Base-by-base conservation (phyloP, 768 basidiomycete genomes). In the Boletus barrowsii region DNA sequence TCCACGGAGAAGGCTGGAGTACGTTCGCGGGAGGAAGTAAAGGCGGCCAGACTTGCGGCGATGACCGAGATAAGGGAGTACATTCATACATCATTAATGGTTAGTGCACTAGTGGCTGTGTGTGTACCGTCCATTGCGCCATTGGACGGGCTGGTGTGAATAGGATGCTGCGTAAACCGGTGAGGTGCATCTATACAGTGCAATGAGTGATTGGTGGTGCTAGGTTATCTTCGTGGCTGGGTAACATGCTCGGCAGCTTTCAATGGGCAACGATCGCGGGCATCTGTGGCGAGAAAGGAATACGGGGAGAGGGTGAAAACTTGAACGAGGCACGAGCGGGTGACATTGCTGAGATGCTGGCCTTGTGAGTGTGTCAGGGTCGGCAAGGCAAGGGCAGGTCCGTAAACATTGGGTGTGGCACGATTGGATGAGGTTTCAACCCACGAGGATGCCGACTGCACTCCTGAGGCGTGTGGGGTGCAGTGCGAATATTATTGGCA, bases 1-100 rank as follows among this genome's bases (percentile, higher is more conserved):
- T 35, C 22, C 37, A 60, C 4, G 22, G 17, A 42, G 18, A 56
- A 39, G 5, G 36, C 10, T 35, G 20, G 47, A 18, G 47, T 48
- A 61, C 42, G 10, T n/a, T 65, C 64, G 64, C 64, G 64, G 65
- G 64, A 64, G 26, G 58, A 35, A 17, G 20, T 6, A 13, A 35
- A 17, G 11, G 40, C 30, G 14, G n/a, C 10, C 7, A 14, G 37
- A 44, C 15, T 29, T 30, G 33, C 54, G 61, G 57, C 53, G 57
- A 65, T 44, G 63, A 51, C 57, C 54, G 52, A 66, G 55, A 65
- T 60, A 65, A 66, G 61, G 47, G 33, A 2, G 44, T 5, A n/a
- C 0, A 35, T 37, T 47, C 50, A 42, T 54, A 45, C 40, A 49
- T 45, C 51, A 63, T 49, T 45, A 17, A 51, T 53, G 47, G 14